Evolutionary conservation across 129 eudicot species (phyloP).

Genomic region (Rutidosis leptorrhynchoides): DNA sequence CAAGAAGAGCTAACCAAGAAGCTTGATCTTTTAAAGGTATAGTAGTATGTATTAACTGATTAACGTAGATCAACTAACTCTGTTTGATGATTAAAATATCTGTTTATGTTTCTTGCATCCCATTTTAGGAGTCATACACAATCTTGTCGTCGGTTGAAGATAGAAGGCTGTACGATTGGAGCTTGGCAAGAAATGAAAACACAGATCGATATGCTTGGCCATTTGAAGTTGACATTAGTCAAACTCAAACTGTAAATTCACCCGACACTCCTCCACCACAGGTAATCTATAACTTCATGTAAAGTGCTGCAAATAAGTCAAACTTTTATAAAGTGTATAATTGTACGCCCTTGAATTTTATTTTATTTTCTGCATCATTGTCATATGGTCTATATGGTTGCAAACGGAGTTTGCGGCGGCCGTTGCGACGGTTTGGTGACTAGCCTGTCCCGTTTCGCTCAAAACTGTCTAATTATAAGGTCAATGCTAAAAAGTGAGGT

Average conservation of each 20-base stretch:
- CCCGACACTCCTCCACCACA: slow-evolving; percentile 53
- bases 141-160: slow-evolving; percentile 71
- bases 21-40: slow-evolving; percentile 52
- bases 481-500: too few species aligned
- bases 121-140: slow-evolving; percentile 57
- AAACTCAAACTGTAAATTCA: slow-evolving; percentile 38
- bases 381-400: background rate
- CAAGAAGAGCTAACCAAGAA: slow-evolving; percentile 55
- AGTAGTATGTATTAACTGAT: background rate
- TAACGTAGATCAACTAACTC: background rate
- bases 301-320: too few species aligned
- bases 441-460: too few species aligned
- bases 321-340: background rate
- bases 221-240: slow-evolving; percentile 65
- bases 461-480: too few species aligned
- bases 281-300: slow-evolving; percentile 34
- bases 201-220: slow-evolving; percentile 82
- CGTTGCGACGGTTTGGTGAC: too few species aligned
- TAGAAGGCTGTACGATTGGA: slow-evolving; percentile 90
- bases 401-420: too few species aligned
- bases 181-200: slow-evolving; percentile 65
- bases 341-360: background rate
- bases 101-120: slow-evolving; percentile 1
- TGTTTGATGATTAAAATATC: slow-evolving; percentile 13
- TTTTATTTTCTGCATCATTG: background rate